Base-by-base conservation (phyloP, 2,329 filamentous ascomycete species). In the Chaetomium globosum region DNA sequence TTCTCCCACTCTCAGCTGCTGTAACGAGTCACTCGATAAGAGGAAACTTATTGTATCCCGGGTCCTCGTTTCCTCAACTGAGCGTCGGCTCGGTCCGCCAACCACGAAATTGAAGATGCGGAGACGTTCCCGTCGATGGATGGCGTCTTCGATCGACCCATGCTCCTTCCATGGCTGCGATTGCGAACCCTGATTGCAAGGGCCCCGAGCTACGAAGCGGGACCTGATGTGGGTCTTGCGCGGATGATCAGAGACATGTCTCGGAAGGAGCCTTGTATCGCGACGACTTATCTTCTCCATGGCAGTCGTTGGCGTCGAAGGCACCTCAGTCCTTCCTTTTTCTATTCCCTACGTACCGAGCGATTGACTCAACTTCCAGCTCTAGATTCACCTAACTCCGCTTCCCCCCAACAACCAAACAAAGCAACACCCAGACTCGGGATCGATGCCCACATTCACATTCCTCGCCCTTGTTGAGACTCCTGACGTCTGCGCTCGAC, bases 191-290 rank as follows among this genome's bases (percentile, higher is more conserved):
- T 48, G n/a, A 48, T 12, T 60, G 58, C 57, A 59, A 28, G 43
- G 43, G 28, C n/a, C 16, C 10, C 23, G 12, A 9, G 12, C 28
- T 21, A 48, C 28, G 10, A 21, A 36, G 28, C 12, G 57, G 28
- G 59, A 49, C 33, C 39, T 26, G 33, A 28, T 23, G 59, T 56
- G 52, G 59, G 59, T 28, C 60, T 36, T 62, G n/a, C 5, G 12
- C 39, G 53, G 60, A 19, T 61, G 52, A 51, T 62, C 52, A 51
- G 36, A 62, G 52, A 62, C 33, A 46, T 49, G 49, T 62, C 51
- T 55, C 51, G 60, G 60, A 62, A 56, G 33, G 59, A 33, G n/a
- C 59, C 51, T 55, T 48, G 13, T 5, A 46, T 26, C 13, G 26
- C 10, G 31, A 55, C 53, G 31, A 33, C 30, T 39, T 55, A 19